Evolutionary conservation across 257 asterid species (phyloP), one percentile per base, ranked within the genome.

Genomic region (Pogostemon cablin): DNA sequence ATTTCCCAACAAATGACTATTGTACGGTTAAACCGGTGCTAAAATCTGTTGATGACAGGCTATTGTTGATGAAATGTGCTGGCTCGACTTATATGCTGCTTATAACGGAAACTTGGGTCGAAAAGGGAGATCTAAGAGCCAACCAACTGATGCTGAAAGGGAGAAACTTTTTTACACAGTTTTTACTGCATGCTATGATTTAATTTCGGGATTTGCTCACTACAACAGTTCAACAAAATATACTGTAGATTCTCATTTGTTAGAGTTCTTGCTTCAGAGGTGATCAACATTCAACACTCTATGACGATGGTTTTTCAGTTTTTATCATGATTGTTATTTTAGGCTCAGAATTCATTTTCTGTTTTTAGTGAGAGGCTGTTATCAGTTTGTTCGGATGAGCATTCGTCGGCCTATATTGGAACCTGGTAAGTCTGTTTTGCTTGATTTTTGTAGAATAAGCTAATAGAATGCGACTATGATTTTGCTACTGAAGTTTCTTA

Each of bases 81-180:
- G 97, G 97, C 89, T 90, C 6, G 89, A 90, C 78, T 84, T 90
- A 71, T 90, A 84, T 62, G 89, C 95, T 78, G 79, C 80, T 10
- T 76, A 72, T 71, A 68, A 73, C 72, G 5, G 10, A 76, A 74
- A 58, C 52, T 62, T 72, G 35, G 78, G 53, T 75, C 84, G 76
- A 61, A 87, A 82, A 12, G 84, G 85, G 79, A 81, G 84, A 69
- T 81, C 89, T 67, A 86, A 82, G 67, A 76, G 70, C 56, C 86
- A 82, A 32, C 84, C 86, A 2, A 85, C 43, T 65, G 95, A 88
- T 80, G 97, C 97, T 6, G 96, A 90, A 73, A 77, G 68, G 77
- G 95, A 88, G 75, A 85, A 84, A 35, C 79, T 88, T 64, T 64
- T 88, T 69, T 85, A 82, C 76, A 65, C 86, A 10, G 87, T 86